Percentiles rank a stretch among this genome's conserved stretches.
Evolutionary conservation across 345 rosid genomes (phyloP).

Genomic region (Garcia nutans): DNA sequence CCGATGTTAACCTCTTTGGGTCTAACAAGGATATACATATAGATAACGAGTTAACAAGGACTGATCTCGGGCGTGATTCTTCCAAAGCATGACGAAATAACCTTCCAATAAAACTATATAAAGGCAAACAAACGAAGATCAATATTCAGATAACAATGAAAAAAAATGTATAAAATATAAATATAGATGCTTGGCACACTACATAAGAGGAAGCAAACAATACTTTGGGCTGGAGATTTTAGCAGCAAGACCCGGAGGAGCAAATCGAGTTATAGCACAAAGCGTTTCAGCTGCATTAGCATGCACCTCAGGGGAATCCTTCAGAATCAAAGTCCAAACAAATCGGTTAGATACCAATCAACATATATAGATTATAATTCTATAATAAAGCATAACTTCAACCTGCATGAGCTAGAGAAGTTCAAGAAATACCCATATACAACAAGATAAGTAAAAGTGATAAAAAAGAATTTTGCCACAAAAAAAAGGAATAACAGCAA

Average conservation of each 20-base stretch:
- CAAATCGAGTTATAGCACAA: slow-evolving; percentile 77
- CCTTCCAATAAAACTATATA: slow-evolving; percentile 75
- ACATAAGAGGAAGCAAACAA: slow-evolving; percentile 1
- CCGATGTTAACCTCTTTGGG: slow-evolving; percentile 71
- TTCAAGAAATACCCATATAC: background rate
- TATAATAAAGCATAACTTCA: slow-evolving; percentile 1
- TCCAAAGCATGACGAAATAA: slow-evolving; percentile 78
- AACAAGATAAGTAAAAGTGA: background rate
- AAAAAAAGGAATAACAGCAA: slow-evolving; percentile 14
- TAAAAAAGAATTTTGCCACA: background rate
- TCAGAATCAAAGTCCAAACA: slow-evolving; percentile 17
- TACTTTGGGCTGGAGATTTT: slow-evolving; percentile 80
- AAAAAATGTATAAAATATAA: background rate
- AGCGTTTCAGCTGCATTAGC: slow-evolving; percentile 91
- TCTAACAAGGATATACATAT: slow-evolving; percentile 89
- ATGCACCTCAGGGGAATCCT: slow-evolving; percentile 95
- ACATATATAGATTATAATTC: background rate
- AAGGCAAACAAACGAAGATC: slow-evolving; percentile 10
- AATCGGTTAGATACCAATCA: background rate
- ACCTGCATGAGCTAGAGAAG: background rate
- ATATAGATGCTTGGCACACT: background rate
- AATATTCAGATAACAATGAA: slow-evolving; percentile 11
- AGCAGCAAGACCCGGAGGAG: slow-evolving; percentile 79
- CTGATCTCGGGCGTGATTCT: slow-evolving; percentile 84
- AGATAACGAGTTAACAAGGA: slow-evolving; percentile 79